Evolutionary conservation across 768 basidiomycete species (phyloP), one percentile per base, ranked within the genome.

Genomic region (Scleroderma bovista): DNA sequence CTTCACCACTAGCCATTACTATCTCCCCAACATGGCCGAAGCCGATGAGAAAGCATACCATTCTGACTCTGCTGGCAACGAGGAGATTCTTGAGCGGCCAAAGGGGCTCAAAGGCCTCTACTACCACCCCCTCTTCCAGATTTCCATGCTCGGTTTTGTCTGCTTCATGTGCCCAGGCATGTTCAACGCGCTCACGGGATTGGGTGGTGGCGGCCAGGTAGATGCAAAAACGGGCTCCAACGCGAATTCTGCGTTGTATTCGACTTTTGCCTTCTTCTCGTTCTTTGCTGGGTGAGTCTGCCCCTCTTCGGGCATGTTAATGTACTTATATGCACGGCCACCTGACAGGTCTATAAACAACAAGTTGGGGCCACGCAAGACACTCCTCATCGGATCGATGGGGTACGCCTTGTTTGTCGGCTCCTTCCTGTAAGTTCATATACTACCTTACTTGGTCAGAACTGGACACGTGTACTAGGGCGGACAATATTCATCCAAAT

Each of bases 401-500:
- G 90, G 90, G 10, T 93, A 93, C 62, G 75, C 83, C 1, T 61
- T 93, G 22, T 91, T 86, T 61, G 81, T 89, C 48, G 81, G 78
- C 4, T 81, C 83, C 6, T 88, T 77, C 61, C 72, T 88, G 86
- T 88, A 56, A 22, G 84, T 62, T n/a, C 13, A 46, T 29, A 15
- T 38, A 33, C 40, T 46, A 24, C 22, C 15, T 1, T 24, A 40
- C 3, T 19, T 13, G 5, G 34, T 19, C 36, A 15, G 49, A 32
- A 13, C 41, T 45, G 48, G 46, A 40, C 11, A 22, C 22, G 13
- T n/a, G 26, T 47, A 41, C 24, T 54, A 89, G 88, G 12, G 80
- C 74, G 11, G 69, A 83, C 58, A 89, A 88, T 55, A 84, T 89
- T 32, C 84, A 89, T 57, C 72, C 76, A 8, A 60, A 71, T 19